Base-by-base conservation (phyloP, 257 asterid genomes). In the Haberlea rhodopensis region DNA sequence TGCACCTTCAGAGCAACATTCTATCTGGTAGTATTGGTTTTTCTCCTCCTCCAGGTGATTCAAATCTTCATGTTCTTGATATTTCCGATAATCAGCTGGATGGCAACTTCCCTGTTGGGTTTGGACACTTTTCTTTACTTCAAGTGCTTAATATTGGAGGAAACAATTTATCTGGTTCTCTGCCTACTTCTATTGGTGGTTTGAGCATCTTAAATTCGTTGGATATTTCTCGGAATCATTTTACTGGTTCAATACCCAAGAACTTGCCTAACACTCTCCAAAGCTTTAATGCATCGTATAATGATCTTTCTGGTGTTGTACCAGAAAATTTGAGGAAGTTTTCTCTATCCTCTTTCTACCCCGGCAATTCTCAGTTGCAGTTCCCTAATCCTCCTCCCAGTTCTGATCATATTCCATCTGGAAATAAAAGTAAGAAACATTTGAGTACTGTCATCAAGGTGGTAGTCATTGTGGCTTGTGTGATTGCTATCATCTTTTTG, bases 241-340 rank as follows among this genome's bases (percentile, higher is more conserved):
- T 92, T 69, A 70, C 82, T 0, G 95, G 99, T 65, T 80, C 87
- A 32, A 81, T 89, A 61, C 96, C 97, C 4, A 75, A 62, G 22
- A 84, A 87, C 76, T 71, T 82, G 22, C 73, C 99, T 0, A 74
- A 79, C 67, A 68, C 68, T 75, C 94, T 92, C 64, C 84, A 78
- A 64, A 81, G 83, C 77, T 83, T 92, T 21, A 92, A 92, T 69
- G 97, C 89, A 61, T 92, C 99, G 1, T 75, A 74, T 61, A 89
- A 92, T 73, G 84, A 84, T 69, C 87, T 92, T 52, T 87, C 96
- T 3, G 97, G 99, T 9, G 83, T 79, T 15, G 97, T 89, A 63
- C 97, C 99, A 0, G 95, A 85, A 18, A 89, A 89, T 70, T 75
- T 92, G 81, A 81, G 97, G 60, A 89, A 80, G 66, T 89, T 92